These are phyloP conservation scores for Fusarium euwallaceae DNA, from an alignment of 2,329 filamentous ascomycete genomes.

Conservation along the genomic window DNA sequence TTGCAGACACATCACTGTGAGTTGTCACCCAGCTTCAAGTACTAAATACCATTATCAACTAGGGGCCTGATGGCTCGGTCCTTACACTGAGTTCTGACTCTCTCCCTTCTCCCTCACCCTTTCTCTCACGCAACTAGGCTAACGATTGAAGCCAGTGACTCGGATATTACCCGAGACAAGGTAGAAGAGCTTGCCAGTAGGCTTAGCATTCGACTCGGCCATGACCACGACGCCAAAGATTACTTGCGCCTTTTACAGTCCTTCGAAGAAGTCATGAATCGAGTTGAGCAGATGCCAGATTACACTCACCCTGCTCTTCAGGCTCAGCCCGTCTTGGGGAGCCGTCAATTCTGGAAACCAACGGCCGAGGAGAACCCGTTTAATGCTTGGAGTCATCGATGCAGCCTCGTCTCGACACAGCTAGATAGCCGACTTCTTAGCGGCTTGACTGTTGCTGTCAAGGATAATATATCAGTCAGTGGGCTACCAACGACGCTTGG, in stretches of 20 bases:
- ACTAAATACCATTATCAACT: background rate
- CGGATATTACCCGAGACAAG: conserved; percentile 22
- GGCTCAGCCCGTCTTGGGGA: conserved; percentile 19
- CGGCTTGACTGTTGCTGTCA: conserved; percentile 42
- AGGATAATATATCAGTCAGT: conserved; percentile 49
- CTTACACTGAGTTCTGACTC: background rate
- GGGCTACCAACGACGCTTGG: conserved; percentile 46
- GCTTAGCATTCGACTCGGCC: conserved; percentile 26
- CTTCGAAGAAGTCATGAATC: conserved; percentile 45
- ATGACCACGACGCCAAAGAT: conserved; percentile 43
- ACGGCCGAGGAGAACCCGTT: conserved; percentile 45
- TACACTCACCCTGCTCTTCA: conserved; percentile 44
- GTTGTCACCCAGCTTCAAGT: background rate
- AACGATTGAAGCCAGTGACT: background rate
- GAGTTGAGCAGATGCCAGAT: conserved; percentile 44
- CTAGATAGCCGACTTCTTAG: conserved; percentile 21
- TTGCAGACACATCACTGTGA: background rate
- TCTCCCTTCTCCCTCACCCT: background rate
- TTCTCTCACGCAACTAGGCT: background rate
- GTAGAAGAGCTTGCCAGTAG: conserved; percentile 35
- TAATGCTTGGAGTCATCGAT: conserved; percentile 53
- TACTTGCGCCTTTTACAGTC: conserved; percentile 46
- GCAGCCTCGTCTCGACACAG: conserved; percentile 36
- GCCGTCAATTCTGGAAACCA: conserved; percentile 42
- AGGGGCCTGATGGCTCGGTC: background rate